Evolutionary conservation across 2,329 filamentous ascomycete genomes (phyloP).

Genomic region (Pseudogymnoascus sp.): DNA sequence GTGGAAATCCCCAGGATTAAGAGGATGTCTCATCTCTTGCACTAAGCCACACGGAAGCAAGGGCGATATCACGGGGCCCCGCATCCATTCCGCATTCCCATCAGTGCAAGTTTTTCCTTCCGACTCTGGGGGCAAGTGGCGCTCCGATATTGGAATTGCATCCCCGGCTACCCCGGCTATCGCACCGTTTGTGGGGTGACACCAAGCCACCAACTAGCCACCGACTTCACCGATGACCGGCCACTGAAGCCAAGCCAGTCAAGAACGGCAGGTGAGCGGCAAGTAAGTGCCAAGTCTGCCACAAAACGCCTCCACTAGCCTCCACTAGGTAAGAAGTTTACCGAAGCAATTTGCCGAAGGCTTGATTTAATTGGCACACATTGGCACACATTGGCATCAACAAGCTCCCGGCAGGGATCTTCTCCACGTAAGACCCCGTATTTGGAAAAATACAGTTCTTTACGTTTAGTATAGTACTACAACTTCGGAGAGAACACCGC

Average conservation of each 20-base stretch:
- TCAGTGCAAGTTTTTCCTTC: background rate
- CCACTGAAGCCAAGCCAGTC: background rate
- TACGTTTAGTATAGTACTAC: background rate
- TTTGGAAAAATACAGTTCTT: background rate
- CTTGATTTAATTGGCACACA: background rate
- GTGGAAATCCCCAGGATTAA: background rate
- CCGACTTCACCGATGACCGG: background rate
- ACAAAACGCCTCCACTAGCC: background rate
- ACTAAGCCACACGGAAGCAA: background rate
- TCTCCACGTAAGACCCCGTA: background rate
- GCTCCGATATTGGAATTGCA: background rate
- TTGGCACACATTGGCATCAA: background rate
- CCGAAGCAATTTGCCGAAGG: background rate
- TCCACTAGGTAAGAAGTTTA: background rate
- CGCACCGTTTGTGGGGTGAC: background rate
- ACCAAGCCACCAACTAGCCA: background rate
- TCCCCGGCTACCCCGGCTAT: background rate
- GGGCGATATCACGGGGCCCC: background rate
- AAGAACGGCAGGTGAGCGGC: background rate
- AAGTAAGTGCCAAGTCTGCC: background rate
- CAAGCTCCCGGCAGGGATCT: background rate
- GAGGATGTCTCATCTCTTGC: background rate
- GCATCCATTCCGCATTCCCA: background rate
- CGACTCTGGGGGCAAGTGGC: background rate
- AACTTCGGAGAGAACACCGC: background rate